phyloP scores from a whole-genome alignment of 495 filamentous ascomycete species.

The Hypoxylon perforatum region DNA sequence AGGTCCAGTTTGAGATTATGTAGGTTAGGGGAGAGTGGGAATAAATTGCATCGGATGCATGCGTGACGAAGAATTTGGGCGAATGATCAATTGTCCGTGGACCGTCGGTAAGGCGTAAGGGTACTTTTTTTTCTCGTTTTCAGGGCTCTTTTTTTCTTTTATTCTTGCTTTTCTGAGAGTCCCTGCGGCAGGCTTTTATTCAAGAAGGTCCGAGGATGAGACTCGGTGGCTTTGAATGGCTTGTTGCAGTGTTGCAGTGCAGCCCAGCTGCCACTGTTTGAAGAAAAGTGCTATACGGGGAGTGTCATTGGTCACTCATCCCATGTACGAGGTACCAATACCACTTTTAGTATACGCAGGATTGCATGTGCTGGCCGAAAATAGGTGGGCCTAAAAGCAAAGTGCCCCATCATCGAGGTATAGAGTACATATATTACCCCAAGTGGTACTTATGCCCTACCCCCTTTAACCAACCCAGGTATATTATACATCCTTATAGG shows the following conservation, averaged over 20 bases:
- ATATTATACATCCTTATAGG: too few species aligned
- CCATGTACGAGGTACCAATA: conserved; percentile 7
- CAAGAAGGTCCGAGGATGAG: conserved; percentile 34
- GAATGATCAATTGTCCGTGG: conserved; percentile 34
- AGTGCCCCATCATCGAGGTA: conserved; percentile 3
- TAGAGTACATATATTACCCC: conserved; percentile 8
- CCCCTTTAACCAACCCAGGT: too few species aligned
- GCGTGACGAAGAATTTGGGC: conserved; percentile 22
- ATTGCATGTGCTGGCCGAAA: conserved; percentile 23
- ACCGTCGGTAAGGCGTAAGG: conserved; percentile 16
- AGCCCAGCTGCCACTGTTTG: conserved; percentile 14
- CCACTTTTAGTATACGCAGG: neutral
- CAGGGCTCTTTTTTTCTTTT: too few species aligned
- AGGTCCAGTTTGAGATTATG: neutral
- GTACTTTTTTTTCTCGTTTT: conserved; percentile 11
- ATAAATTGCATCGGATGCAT: conserved; percentile 5
- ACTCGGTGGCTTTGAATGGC: conserved; percentile 28
- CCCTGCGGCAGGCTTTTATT: conserved; percentile 14
- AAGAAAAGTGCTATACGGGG: neutral
- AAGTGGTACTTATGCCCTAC: neutral
- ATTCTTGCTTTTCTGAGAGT: neutral
- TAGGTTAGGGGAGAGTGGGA: neutral
- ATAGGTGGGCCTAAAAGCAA: conserved; percentile 21
- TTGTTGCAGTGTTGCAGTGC: conserved; percentile 17
- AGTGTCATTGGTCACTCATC: neutral